Percentiles rank a stretch among this genome's conserved stretches.
Evolutionary conservation across 805 yeast genomes (phyloP).

Genomic region (Candida bentonensis): DNA sequence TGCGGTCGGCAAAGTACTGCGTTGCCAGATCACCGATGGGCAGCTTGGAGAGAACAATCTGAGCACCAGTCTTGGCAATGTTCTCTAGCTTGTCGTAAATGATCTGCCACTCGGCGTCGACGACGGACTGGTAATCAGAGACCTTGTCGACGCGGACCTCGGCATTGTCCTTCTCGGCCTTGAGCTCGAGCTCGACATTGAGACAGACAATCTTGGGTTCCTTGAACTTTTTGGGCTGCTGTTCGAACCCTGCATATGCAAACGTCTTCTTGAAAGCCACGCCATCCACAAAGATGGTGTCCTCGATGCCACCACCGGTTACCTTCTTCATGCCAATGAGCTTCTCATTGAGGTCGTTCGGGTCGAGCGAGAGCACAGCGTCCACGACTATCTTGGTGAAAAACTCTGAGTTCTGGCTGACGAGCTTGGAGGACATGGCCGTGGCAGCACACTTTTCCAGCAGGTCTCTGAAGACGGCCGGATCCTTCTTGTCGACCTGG

Average conservation of each 20-base stretch:
- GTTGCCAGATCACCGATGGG: constrained; percentile 99
- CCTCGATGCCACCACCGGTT: constrained; percentile 94
- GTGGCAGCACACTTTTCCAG: constrained; percentile 90
- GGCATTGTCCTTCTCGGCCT: constrained; percentile 97
- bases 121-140: constrained; percentile 85
- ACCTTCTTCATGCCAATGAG: constrained; percentile 90
- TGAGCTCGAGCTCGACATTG: constrained; percentile 88
- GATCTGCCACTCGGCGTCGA: constrained; percentile 98
- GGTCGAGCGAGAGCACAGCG: constrained; percentile 80
- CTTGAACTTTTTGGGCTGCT: constrained; percentile 77
- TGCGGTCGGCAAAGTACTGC: constrained; percentile 92
- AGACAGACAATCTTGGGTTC: constrained; percentile 74
- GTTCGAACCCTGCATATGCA: constrained; percentile 97
- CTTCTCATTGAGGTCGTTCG: constrained; percentile 70
- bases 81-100: constrained; percentile 76
- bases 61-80: constrained; percentile 74
- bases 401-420: constrained; percentile 73
- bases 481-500: constrained; percentile 40
- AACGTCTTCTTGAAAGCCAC: constrained; percentile 97
- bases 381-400: constrained; percentile 96
- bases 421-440: constrained; percentile 92
- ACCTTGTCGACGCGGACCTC: constrained; percentile 94
- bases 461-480: constrained; percentile 51
- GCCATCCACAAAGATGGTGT: constrained; percentile 76
- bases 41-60: constrained; percentile 80